These are phyloP conservation scores for Friedmanniomyces endolithicus DNA, from an alignment of 495 filamentous ascomycete genomes.

Conservation along the genomic window DNA sequence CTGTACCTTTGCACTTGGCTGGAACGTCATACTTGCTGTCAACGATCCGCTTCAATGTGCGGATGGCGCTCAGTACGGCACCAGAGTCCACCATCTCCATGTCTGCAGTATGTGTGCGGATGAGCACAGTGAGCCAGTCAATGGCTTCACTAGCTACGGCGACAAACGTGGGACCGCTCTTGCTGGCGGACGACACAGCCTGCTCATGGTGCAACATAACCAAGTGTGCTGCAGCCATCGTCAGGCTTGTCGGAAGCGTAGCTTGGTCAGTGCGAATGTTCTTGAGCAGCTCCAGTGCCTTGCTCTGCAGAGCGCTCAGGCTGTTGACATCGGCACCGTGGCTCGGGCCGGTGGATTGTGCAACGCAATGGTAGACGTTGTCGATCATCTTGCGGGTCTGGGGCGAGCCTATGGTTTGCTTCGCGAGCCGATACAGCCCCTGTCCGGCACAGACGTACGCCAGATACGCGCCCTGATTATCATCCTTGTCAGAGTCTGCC, in stretches of 20 bases:
- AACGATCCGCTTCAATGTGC: constrained; percentile 50
- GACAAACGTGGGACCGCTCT: constrained; percentile 53
- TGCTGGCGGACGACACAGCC: no score
- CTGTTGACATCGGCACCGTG: constrained; percentile 81
- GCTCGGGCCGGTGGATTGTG: constrained; percentile 56
- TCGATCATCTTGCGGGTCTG: constrained; percentile 44
- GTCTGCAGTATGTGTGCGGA: constrained; percentile 27
- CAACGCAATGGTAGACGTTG: constrained; percentile 47
- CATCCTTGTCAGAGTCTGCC: constrained; percentile 21
- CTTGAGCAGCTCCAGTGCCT: constrained; percentile 60
- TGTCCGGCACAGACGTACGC: constrained; percentile 68
- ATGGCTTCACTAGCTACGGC: constrained; percentile 76
- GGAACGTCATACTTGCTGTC: constrained; percentile 41
- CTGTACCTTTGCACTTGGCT: constrained; percentile 46
- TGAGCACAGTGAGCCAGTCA: constrained; percentile 50
- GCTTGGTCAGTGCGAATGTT: constrained; percentile 55
- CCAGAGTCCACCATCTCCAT: constrained; percentile 16
- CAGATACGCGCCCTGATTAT: constrained; percentile 64
- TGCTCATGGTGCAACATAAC: constrained; percentile 52
- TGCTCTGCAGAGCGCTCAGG: constrained; percentile 62
- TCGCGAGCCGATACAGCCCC: constrained; percentile 70
- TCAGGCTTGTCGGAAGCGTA: constrained; percentile 53
- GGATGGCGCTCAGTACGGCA: constrained; percentile 47
- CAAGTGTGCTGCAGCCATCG: constrained; percentile 56
- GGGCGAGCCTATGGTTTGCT: constrained; percentile 45